Evolutionary conservation across 1,139 yeast species (phyloP).

Genomic region (Pichia sp.): DNA sequence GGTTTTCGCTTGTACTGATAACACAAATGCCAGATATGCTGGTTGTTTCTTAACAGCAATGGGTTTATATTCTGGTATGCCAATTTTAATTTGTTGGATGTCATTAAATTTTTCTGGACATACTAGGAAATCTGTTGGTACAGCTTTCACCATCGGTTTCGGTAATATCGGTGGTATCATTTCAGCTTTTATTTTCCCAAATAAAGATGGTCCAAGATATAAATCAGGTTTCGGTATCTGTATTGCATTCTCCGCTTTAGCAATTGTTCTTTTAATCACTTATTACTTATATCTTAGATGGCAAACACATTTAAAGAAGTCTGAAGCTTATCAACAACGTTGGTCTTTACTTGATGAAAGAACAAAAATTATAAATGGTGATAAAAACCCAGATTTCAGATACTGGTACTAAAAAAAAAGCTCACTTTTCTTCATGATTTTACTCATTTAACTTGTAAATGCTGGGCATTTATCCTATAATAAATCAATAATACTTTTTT

Average conservation of each 20-base stretch:
- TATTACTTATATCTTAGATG: slow-evolving; percentile 38
- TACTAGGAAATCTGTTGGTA: slow-evolving; percentile 61
- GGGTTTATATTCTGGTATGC: slow-evolving; percentile 72
- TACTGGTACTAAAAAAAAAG: slow-evolving; percentile 21
- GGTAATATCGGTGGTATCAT: slow-evolving; percentile 82
- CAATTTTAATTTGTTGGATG: slow-evolving; percentile 68
- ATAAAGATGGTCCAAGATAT: slow-evolving; percentile 52
- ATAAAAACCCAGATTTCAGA: slow-evolving; percentile 52
- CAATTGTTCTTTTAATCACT: slow-evolving; percentile 39
- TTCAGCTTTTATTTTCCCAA: slow-evolving; percentile 55
- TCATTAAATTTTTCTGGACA: slow-evolving; percentile 67
- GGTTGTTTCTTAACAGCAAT: slow-evolving; percentile 64
- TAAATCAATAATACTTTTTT: no score
- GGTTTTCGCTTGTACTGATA: slow-evolving; percentile 32
- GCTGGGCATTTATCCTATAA: background rate
- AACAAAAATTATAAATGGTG: slow-evolving; percentile 50
- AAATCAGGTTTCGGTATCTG: slow-evolving; percentile 47
- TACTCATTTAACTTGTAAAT: background rate
- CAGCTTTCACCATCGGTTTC: slow-evolving; percentile 74
- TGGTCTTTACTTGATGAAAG: slow-evolving; percentile 42
- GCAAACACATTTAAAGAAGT: slow-evolving; percentile 38
- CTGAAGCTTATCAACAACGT: slow-evolving; percentile 33
- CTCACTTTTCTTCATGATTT: background rate
- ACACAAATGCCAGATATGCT: slow-evolving; percentile 46
- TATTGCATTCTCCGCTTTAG: slow-evolving; percentile 46